Evolutionary conservation across 306 rosid genomes (phyloP).

Genomic region (Ammopiptanthus mongolicus): DNA sequence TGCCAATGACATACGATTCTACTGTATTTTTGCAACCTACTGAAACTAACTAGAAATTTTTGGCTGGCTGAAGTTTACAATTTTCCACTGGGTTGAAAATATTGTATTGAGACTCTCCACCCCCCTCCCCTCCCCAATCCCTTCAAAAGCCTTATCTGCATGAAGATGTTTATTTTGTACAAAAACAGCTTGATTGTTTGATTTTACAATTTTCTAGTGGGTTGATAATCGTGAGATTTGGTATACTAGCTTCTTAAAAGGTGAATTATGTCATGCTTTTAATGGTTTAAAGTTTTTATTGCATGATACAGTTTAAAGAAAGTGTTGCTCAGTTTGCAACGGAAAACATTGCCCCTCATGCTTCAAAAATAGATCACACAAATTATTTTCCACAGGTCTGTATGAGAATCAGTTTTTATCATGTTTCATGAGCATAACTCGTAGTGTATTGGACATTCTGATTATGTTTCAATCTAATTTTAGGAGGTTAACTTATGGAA

Average conservation of each 20-base stretch:
- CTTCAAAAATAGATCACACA: conserved; percentile 72
- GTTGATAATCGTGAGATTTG: neutral
- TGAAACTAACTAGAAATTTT: neutral
- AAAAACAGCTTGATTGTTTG: neutral
- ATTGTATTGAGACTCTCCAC: neutral
- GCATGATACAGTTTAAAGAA: conserved; percentile 68
- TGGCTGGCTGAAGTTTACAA: neutral
- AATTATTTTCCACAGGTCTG: conserved; percentile 66
- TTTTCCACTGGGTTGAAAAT: neutral
- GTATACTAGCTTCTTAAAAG: neutral
- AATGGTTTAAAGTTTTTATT: conserved; percentile 11
- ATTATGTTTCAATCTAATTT: conserved; percentile 17
- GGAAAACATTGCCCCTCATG: conserved; percentile 83
- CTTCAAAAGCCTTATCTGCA: neutral
- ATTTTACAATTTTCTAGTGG: neutral
- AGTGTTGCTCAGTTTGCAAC: conserved; percentile 81
- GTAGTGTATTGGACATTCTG: neutral
- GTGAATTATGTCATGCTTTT: neutral
- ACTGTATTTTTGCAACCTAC: neutral
- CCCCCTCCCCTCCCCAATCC: too few species aligned
- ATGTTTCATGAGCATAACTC: neutral
- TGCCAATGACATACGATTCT: neutral
- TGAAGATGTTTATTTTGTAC: neutral
- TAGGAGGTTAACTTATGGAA: conserved; percentile 95
- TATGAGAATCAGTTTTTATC: neutral